Conservation (phyloP, 1,139 yeast genomes). For the Maudiozyma humilis region DNA sequence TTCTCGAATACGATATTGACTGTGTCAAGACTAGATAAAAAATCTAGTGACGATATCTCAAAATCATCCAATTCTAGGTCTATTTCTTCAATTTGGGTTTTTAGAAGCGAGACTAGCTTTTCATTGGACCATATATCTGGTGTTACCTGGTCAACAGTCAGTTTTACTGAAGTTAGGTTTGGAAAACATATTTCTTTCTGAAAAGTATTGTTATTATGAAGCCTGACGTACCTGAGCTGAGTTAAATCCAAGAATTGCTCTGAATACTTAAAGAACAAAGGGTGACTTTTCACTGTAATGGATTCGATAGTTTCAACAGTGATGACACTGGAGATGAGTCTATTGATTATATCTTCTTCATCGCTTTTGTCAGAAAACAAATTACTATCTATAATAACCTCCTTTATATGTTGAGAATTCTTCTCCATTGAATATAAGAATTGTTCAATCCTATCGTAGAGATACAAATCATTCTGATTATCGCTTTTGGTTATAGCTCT, state of each 20-base stretch:
- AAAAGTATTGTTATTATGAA: conserved; percentile 9
- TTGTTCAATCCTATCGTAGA: conserved; percentile 29
- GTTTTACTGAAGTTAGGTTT: neutral
- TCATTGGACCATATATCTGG: neutral
- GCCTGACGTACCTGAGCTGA: conserved; percentile 14
- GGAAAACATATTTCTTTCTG: conserved; percentile 8
- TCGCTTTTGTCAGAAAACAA: conserved; percentile 19
- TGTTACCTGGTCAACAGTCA: neutral
- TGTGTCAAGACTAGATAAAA: neutral
- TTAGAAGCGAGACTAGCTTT: neutral
- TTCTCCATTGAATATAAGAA: conserved; percentile 17
- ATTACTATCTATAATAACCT: conserved; percentile 19
- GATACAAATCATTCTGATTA: conserved; percentile 32
- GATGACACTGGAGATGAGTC: conserved; percentile 9
- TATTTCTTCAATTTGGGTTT: neutral
- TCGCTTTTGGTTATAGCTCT: conserved; percentile 20
- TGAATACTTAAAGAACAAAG: conserved; percentile 11
- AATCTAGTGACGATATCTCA: neutral
- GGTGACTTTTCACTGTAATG: conserved; percentile 18
- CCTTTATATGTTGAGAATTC: conserved; percentile 10
- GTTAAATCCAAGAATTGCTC: conserved; percentile 10
- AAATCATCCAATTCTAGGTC: conserved; percentile 1
- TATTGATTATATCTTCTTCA: neutral
- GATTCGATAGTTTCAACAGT: conserved; percentile 12
- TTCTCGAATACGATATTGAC: neutral